Conservation (phyloP, 208 protist genomes). For the Trypanosoma scelopori region DNA sequence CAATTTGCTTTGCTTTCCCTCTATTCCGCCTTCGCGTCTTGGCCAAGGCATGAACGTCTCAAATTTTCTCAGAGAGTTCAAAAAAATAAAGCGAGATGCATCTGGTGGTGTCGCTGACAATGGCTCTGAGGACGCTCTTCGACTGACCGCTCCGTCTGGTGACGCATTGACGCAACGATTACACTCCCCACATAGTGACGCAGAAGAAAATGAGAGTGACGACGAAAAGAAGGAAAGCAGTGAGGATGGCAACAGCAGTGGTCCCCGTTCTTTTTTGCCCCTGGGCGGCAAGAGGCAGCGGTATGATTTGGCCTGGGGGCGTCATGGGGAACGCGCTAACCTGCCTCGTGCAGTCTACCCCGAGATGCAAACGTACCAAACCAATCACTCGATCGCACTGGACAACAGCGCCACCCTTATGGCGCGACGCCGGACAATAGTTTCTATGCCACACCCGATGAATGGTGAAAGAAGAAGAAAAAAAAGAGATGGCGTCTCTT, state of each 20-base stretch:
- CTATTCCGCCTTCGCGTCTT: neutral
- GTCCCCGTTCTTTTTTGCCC: neutral
- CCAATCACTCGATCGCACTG: slow-evolving; percentile 4
- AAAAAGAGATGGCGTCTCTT: neutral
- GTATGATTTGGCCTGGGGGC: slow-evolving; percentile 4
- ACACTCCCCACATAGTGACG: neutral
- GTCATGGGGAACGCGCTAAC: neutral
- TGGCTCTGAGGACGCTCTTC: neutral
- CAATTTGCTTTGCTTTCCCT: slow-evolving; percentile 1
- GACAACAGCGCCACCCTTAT: neutral
- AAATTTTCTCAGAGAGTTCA: slow-evolving; percentile 73
- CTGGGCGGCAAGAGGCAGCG: slow-evolving; percentile 16
- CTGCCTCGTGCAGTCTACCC: slow-evolving; percentile 4
- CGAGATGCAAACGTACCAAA: slow-evolving; percentile 26
- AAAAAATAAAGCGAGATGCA: slow-evolving; percentile 24
- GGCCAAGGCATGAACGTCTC: slow-evolving; percentile 60
- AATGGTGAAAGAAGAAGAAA: too few relatives aligned
- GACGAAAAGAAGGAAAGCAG: neutral
- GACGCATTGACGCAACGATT: neutral
- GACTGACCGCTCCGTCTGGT: neutral
- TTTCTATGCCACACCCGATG: too few relatives aligned
- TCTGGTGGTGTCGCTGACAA: neutral
- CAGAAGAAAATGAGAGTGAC: neutral
- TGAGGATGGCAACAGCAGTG: neutral
- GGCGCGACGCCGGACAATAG: neutral